A percentile compares a stretch with the other conserved stretches of the same genome.
Evolutionary conservation across 768 basidiomycete species (phyloP).

Genomic region (Amanita thiersii): DNA sequence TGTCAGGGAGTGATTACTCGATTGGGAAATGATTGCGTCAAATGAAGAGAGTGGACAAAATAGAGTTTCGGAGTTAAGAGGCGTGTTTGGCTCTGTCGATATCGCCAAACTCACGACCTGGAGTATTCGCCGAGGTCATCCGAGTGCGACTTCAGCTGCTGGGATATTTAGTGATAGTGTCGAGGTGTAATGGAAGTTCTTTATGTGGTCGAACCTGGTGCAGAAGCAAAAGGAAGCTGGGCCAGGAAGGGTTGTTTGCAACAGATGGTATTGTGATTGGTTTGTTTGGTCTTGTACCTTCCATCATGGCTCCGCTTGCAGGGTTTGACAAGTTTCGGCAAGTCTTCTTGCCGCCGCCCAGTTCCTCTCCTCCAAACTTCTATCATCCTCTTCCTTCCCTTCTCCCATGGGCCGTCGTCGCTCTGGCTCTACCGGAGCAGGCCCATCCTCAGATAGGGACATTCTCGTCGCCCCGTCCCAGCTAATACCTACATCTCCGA

Average conservation of each 20-base stretch:
- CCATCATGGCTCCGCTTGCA: slow-evolving; percentile 24
- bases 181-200: background rate
- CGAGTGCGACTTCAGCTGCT: background rate
- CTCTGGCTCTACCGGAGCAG: slow-evolving; percentile 23
- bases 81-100: slow-evolving; percentile 12
- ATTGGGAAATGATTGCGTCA: slow-evolving; percentile 4
- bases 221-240: background rate
- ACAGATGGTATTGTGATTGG: slow-evolving; percentile 31
- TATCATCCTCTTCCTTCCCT: slow-evolving; percentile 13
- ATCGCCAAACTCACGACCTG: slow-evolving; percentile 7
- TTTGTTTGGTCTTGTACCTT: slow-evolving; percentile 30
- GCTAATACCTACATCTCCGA: slow-evolving; percentile 23
- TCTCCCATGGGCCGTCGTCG: slow-evolving; percentile 19
- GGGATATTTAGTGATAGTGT: background rate
- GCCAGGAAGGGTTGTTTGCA: slow-evolving; percentile 21
- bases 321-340: slow-evolving; percentile 25
- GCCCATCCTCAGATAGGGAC: slow-evolving; percentile 37
- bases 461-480: slow-evolving; percentile 43
- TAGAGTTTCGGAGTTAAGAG: slow-evolving; percentile 23
- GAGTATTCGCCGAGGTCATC: background rate
- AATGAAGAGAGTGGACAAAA: slow-evolving; percentile 13
- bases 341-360: slow-evolving; percentile 15
- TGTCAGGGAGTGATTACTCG: no score
- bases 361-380: slow-evolving; percentile 21
- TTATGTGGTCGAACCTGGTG: background rate